Evolutionary conservation across 148 eudicot genomes (phyloP), one percentile per base, ranked within the genome.

Genomic region (Chenopodium formosanum): DNA sequence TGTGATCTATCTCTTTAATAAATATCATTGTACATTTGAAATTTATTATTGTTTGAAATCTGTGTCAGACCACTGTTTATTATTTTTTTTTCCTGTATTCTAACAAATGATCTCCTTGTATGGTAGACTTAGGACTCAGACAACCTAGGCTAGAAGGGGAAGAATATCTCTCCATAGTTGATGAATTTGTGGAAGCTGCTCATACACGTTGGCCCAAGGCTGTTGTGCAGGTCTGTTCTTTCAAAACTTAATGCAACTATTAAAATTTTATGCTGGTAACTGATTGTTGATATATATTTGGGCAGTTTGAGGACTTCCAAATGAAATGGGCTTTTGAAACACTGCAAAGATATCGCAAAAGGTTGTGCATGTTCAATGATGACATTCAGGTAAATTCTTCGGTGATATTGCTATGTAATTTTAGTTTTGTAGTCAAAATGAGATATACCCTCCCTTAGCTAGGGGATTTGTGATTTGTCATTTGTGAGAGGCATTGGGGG

Each of bases 291-390:
- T 23, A 27, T 23, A 27, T 60, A 68, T 32, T 76, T 83, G 82
- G 60, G 82, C 90, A 96, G 99, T 96, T 96, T 90, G 99, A 96
- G 86, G 99, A 96, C 86, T 96, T 96, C 73, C 99, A 96, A 90
- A 90, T 94, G 94, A 94, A 96, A 87, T 96, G 99, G 99, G 99
- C 99, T 74, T 96, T 96, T 88, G 95, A 94, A 87, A 94, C 99
- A 72, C 90, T 96, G 81, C 86, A 91, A 83, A 90, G 99, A 62
- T 96, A 94, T 81, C 93, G 97, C 77, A 87, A 82, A 82, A 90
- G 81, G 88, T 91, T 90, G 81, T 96, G 98, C 93, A 96, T 96
- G 99, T 96, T 96, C 84, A 96, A 96, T 89, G 99, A 96, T 85
- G 99, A 96, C 85, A 87, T 96, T 87, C 99, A 96, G 93, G 99